These are phyloP conservation scores for Epichloe gansuensis DNA, from an alignment of 2,329 filamentous ascomycete genomes.

Conservation along the genomic window DNA sequence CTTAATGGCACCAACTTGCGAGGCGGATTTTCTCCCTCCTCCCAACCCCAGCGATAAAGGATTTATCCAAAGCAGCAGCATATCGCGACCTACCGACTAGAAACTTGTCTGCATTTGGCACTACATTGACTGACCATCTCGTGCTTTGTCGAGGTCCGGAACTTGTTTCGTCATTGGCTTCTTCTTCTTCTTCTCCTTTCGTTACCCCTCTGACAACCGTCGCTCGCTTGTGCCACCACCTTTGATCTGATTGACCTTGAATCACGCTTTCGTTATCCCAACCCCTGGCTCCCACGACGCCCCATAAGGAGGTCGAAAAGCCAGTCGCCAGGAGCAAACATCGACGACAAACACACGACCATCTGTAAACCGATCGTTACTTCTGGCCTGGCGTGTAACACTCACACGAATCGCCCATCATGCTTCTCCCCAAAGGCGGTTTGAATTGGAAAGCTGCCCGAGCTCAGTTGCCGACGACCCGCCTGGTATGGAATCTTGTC, in stretches of 20 bases:
- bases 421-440: conserved; percentile 86
- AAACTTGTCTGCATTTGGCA: neutral
- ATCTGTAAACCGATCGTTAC: neutral
- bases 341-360: neutral
- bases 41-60: neutral
- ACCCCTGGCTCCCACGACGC: neutral
- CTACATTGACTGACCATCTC: neutral
- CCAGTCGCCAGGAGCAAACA: neutral
- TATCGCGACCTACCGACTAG: neutral
- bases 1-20: neutral
- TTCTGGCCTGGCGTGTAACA: conserved; percentile 2
- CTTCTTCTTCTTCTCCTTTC: neutral
- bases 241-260: neutral
- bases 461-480: conserved; percentile 63
- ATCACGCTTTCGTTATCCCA: conserved; percentile 2
- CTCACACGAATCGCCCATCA: conserved; percentile 30
- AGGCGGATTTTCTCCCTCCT: neutral
- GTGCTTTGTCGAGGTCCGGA: neutral
- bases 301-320: conserved; percentile 10
- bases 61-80: neutral
- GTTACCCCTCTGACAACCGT: neutral
- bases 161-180: neutral
- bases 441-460: conserved; percentile 87
- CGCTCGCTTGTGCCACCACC: conserved; percentile 6
- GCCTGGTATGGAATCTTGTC: conserved; percentile 57